Evolutionary conservation across 2,329 filamentous ascomycete genomes (phyloP).

Genomic region (Fusarium drepaniforme): DNA sequence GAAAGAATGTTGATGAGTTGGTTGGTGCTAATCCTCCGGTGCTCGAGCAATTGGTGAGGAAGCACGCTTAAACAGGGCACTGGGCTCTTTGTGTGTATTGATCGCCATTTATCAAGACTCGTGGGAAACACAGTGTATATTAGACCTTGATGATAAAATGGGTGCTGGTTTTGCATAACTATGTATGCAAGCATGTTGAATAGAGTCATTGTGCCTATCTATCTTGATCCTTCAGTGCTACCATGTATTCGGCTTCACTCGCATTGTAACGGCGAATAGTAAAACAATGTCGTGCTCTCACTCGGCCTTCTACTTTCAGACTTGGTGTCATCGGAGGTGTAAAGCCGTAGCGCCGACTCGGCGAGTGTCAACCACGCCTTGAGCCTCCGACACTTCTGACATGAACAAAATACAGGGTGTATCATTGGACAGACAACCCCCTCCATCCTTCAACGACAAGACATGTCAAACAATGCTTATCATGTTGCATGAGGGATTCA

Average conservation of each 20-base stretch:
- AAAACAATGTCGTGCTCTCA: conserved; percentile 10
- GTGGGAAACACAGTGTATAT: conserved; percentile 13
- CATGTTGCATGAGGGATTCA: neutral
- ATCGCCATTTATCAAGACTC: neutral
- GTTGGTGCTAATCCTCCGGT: conserved; percentile 81
- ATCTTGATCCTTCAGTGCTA: neutral
- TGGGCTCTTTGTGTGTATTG: neutral
- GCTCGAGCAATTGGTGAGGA: conserved; percentile 32
- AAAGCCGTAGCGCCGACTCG: conserved; percentile 16
- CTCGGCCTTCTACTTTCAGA: conserved; percentile 28
- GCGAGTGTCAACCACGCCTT: conserved; percentile 32
- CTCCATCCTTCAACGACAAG: neutral
- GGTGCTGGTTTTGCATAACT: neutral
- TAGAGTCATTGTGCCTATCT: neutral
- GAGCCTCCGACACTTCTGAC: conserved; percentile 3
- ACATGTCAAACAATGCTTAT: neutral
- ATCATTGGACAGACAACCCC: conserved; percentile 8
- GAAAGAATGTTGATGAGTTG: conserved; percentile 78
- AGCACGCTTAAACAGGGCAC: conserved; percentile 7
- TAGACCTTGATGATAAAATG: conserved; percentile 3
- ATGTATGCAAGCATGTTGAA: neutral
- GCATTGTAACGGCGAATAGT: neutral
- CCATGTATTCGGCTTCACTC: neutral
- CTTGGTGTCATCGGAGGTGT: conserved; percentile 11
- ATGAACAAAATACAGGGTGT: neutral